phyloP scores from a whole-genome alignment of 805 yeast genomes.

The Ogataea polymorpha region DNA sequence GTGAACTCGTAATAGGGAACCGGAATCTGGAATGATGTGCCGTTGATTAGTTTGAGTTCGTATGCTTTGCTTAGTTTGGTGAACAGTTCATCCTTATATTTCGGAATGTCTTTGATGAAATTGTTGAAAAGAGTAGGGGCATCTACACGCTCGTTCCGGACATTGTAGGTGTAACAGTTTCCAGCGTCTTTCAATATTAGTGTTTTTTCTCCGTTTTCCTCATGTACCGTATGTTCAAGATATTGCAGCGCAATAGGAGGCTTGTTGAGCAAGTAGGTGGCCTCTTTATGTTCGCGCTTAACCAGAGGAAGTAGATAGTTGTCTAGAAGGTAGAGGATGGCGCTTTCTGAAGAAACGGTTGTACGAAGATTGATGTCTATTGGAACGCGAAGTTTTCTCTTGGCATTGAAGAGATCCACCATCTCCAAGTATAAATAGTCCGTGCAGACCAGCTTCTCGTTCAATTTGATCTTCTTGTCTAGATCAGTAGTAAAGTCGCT shows the following conservation, averaged over 20 bases:
- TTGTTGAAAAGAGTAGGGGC: constrained; percentile 23
- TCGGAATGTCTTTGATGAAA: constrained; percentile 23
- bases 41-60: constrained; percentile 22
- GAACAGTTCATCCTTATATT: constrained; percentile 22
- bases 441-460: constrained; percentile 29
- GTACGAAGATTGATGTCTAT: constrained; percentile 21
- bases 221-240: constrained; percentile 14
- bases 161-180: constrained; percentile 16
- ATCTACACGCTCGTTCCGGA: constrained; percentile 21
- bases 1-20: constrained; percentile 8
- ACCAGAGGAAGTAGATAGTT: constrained; percentile 28
- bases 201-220: constrained; percentile 18
- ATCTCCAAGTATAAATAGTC: constrained; percentile 30
- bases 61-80: constrained; percentile 17
- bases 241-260: constrained; percentile 32
- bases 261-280: constrained; percentile 21
- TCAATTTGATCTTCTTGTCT: constrained; percentile 30
- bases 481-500: constrained; percentile 31
- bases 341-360: constrained; percentile 39
- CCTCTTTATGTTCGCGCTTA: constrained; percentile 18
- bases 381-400: constrained; percentile 26
- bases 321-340: constrained; percentile 41
- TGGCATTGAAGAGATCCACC: constrained; percentile 30
- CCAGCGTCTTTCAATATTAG: constrained; percentile 26
- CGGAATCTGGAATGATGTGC: constrained; percentile 18